Evolutionary conservation across 2,329 filamentous ascomycete species (phyloP), one percentile per base, ranked within the genome.

Genomic region (Davidsoniella neocaledoniae): DNA sequence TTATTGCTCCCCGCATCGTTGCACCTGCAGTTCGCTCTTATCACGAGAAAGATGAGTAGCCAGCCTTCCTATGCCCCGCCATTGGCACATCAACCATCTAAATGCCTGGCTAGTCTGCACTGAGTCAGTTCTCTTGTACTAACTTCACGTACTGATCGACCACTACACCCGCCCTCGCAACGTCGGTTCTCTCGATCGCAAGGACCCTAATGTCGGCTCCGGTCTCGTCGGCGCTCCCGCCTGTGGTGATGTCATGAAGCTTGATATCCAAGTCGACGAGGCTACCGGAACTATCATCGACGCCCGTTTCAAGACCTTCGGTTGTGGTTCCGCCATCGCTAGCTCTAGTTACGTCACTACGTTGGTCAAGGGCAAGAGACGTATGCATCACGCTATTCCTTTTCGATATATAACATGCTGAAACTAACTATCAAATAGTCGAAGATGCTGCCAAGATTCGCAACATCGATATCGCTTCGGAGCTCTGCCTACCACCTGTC

Each of bases 391-490:
- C 16, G 6, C 8, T 26, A n/a, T 12, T 10, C 17, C 9, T 8
- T 10, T 29, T n/a, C 1, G 10, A 5, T 7, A 21, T 21, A 23
- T 29, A 5, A 12, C 7, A 14, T 16, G 12, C 9, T 17, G 16
- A 10, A 10, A 33, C 41, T 45, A 45, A 43, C 43, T 9, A 44
- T 12, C 23, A 7, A n/a, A 54, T 68, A 51, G 49, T 98, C 57
- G 91, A 98, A 59, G 86, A 98, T 64, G 91, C 93, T 33, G 80
- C 81, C 49, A 82, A 83, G 68, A 85, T 98, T 59, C 83, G 86
- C 70, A 98, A 98, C 68, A 94, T 90, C 3, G 88, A 98, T 68
- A 98, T 98, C 62, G 91, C 91, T 37, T 93, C 94, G 72, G 93
- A 98, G 69, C 72, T 95, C 51, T 91, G 86, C 62, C 67, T 91